phyloP scores from a whole-genome alignment of 345 rosid genomes.

The Linum trigynum region DNA sequence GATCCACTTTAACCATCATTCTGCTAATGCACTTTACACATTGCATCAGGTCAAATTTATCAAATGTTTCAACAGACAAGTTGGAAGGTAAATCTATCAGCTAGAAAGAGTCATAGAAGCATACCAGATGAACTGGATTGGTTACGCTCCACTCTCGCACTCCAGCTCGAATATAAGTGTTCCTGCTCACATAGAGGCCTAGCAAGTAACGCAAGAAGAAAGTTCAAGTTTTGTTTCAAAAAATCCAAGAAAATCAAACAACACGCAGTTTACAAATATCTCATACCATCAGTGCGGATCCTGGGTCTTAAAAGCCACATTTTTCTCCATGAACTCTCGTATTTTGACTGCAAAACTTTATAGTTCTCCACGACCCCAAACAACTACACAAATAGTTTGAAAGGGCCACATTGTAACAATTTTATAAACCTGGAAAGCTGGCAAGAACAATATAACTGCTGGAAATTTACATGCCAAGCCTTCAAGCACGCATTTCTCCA shows the following conservation, averaged over 20 bases:
- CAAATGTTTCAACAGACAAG: neutral
- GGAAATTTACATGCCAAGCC: slow-evolving; percentile 67
- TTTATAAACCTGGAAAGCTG: slow-evolving; percentile 1
- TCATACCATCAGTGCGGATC: slow-evolving; percentile 82
- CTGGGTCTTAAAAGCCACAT: slow-evolving; percentile 96
- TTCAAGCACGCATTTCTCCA: slow-evolving; percentile 94
- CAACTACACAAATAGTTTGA: slow-evolving; percentile 26
- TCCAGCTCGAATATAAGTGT: slow-evolving; percentile 83
- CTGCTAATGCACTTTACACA: neutral
- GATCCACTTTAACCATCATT: too few relatives aligned
- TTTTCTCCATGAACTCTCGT: slow-evolving; percentile 92
- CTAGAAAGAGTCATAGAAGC: slow-evolving; percentile 14
- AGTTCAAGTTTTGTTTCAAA: neutral
- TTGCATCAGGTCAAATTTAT: neutral
- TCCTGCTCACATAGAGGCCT: slow-evolving; percentile 96
- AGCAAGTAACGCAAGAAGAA: slow-evolving; percentile 14
- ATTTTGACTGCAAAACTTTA: slow-evolving; percentile 60
- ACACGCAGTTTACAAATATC: neutral
- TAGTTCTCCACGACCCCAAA: slow-evolving; percentile 81
- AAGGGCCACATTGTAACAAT: slow-evolving; percentile 4
- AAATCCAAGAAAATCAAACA: neutral
- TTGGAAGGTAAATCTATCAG: neutral
- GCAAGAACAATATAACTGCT: neutral
- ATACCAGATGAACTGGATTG: slow-evolving; percentile 96
- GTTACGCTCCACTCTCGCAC: slow-evolving; percentile 77